Evolutionary conservation across 1,139 yeast genomes (phyloP).

Genomic region (Candida sp.): DNA sequence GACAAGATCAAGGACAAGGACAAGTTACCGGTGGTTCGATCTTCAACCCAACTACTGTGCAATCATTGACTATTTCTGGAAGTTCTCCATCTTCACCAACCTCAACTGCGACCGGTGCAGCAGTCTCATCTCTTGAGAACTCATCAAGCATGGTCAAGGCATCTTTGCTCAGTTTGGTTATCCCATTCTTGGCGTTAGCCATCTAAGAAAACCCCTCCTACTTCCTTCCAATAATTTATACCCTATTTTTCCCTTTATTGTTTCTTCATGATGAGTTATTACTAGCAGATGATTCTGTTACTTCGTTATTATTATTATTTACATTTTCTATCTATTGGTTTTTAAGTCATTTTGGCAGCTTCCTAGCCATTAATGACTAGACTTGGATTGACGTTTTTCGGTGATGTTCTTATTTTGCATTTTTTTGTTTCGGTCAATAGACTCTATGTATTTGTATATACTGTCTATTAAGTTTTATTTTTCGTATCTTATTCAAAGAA

Average conservation of each 20-base stretch:
- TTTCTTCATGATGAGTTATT: neutral
- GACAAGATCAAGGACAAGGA: too few relatives aligned
- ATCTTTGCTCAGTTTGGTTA: neutral
- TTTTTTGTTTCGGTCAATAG: neutral
- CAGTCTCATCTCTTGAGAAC: neutral
- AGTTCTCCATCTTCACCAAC: neutral
- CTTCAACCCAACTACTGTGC: too few relatives aligned
- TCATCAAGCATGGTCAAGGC: neutral
- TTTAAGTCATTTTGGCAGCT: neutral
- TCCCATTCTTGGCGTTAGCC: neutral
- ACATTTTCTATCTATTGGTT: neutral
- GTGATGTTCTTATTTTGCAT: neutral
- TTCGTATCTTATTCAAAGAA: neutral
- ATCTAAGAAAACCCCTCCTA: neutral
- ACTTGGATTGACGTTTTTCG: neutral
- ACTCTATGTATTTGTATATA: neutral
- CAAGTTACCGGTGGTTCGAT: neutral
- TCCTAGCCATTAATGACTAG: neutral
- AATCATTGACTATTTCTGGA: too few relatives aligned
- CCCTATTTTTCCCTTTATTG: neutral
- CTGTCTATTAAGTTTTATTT: neutral
- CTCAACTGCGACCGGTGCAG: neutral
- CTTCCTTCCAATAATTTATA: too few relatives aligned
- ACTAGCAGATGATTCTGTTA: neutral
- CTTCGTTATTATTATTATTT: neutral